phyloP scores from a whole-genome alignment of 441 rosid species.

The Melastoma candidum region DNA sequence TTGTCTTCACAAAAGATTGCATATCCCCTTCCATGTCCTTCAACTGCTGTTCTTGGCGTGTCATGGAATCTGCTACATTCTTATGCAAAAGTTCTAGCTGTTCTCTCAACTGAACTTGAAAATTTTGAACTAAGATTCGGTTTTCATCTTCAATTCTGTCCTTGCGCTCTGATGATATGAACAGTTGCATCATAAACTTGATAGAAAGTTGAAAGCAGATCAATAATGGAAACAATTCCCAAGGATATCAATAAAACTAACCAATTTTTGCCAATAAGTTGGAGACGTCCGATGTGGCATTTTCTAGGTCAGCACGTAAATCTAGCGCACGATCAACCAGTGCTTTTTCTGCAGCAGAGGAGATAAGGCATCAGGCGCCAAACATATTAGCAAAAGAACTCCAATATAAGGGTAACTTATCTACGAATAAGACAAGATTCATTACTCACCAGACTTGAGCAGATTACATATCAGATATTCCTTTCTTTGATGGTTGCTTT shows the following conservation, averaged over 20 bases:
- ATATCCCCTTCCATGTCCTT: conserved; percentile 89
- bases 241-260: conserved; percentile 18
- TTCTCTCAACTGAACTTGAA: conserved; percentile 63
- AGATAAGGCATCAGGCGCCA: background rate
- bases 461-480: conserved; percentile 82
- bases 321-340: conserved; percentile 82
- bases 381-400: background rate
- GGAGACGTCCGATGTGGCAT: conserved; percentile 86
- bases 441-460: conserved; percentile 72
- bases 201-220: background rate
- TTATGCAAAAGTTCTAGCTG: conserved; percentile 77
- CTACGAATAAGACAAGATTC: background rate
- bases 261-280: conserved; percentile 87
- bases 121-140: conserved; percentile 60
- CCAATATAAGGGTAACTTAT: background rate
- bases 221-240: background rate
- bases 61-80: conserved; percentile 77
- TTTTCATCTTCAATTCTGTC: conserved; percentile 91
- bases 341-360: conserved; percentile 49
- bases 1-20: conserved; percentile 80
- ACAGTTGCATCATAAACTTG: too few species aligned
- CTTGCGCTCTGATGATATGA: conserved; percentile 62
- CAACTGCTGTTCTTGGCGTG: conserved; percentile 78
- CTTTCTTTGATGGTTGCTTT: conserved; percentile 82
- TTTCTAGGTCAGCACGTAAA: conserved; percentile 75